Percentiles rank a stretch among this genome's conserved stretches.
These are phyloP conservation scores for Aspergillus tubingensis DNA, from an alignment of 2,329 filamentous ascomycete genomes.

Conservation along the genomic window DNA sequence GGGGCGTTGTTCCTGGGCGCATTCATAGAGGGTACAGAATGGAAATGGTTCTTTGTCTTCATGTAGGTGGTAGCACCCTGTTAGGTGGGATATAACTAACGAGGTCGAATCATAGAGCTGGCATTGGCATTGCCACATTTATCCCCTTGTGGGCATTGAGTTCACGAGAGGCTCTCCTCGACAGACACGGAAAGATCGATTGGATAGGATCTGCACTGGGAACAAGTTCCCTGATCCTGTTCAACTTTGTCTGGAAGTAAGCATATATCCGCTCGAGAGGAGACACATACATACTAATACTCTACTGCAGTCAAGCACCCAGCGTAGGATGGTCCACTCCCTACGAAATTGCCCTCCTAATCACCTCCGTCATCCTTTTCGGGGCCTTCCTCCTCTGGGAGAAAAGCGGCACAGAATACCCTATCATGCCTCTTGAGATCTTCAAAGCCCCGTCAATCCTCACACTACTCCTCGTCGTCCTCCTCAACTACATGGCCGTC, in stretches of 20 bases:
- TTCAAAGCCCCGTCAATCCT: slow-evolving; percentile 50
- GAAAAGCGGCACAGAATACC: slow-evolving; percentile 38
- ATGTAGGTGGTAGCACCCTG: slow-evolving; percentile 28
- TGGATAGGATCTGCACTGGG: slow-evolving; percentile 46
- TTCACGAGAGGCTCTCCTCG: slow-evolving; percentile 34
- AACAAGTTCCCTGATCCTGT: slow-evolving; percentile 46
- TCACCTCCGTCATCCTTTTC: slow-evolving; percentile 41
- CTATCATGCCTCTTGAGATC: slow-evolving; percentile 51
- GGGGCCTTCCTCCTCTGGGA: slow-evolving; percentile 46
- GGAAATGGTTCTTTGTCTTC: slow-evolving; percentile 48
- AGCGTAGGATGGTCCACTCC: slow-evolving; percentile 49
- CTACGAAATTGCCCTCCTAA: slow-evolving; percentile 45
- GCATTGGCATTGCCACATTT: slow-evolving; percentile 27
- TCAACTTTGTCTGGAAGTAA: slow-evolving; percentile 57
- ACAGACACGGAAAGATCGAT: slow-evolving; percentile 40
- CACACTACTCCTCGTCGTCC: slow-evolving; percentile 46
- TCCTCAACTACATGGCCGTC: slow-evolving; percentile 52
- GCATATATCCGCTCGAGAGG: slow-evolving; percentile 13
- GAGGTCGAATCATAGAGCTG: slow-evolving; percentile 17
- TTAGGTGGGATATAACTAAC: background rate
- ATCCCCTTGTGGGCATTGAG: slow-evolving; percentile 25
- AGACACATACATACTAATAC: background rate
- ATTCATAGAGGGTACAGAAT: slow-evolving; percentile 38
- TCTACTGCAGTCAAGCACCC: slow-evolving; percentile 43
- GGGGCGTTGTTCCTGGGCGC: slow-evolving; percentile 46